Evolutionary conservation across 1,284 basidiomycete species (phyloP).

Genomic region (Neolentinus lepideus): DNA sequence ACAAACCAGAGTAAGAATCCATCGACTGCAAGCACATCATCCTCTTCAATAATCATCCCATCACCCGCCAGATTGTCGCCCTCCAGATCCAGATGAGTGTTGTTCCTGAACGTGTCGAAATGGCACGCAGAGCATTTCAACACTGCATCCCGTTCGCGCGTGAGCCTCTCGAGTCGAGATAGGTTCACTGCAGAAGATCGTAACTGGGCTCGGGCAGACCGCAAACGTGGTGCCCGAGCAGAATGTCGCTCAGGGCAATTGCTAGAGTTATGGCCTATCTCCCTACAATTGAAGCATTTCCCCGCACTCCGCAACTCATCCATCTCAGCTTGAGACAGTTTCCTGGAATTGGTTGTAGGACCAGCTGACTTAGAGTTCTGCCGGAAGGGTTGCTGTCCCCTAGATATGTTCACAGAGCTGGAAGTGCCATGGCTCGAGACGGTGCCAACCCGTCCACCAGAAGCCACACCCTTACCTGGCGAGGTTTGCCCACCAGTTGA

Average conservation of each 20-base stretch:
- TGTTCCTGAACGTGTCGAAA: too few species aligned
- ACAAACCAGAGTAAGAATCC: too few species aligned
- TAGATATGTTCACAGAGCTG: too few species aligned
- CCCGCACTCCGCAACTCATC: slow-evolving; percentile 9
- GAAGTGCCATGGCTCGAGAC: too few species aligned
- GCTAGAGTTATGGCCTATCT: slow-evolving; percentile 13
- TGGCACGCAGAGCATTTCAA: neutral
- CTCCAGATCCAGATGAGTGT: neutral
- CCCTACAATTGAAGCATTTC: slow-evolving; percentile 16
- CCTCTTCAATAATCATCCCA: too few species aligned
- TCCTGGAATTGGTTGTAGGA: neutral
- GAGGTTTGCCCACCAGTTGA: too few species aligned
- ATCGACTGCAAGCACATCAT: too few species aligned
- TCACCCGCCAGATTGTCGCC: neutral
- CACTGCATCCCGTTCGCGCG: neutral
- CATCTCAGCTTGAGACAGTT: slow-evolving; percentile 4
- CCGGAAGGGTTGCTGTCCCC: too few species aligned
- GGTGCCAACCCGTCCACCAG: too few species aligned
- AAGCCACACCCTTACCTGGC: too few species aligned
- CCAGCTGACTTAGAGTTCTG: too few species aligned
- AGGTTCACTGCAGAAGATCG: neutral
- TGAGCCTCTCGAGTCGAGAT: neutral
- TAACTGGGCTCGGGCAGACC: too few species aligned
- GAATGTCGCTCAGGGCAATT: slow-evolving; percentile 9
- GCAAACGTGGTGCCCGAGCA: neutral